Percentiles rank a stretch among this genome's conserved stretches.
phyloP scores from a whole-genome alignment of 495 filamentous ascomycete species.

The Lophiostoma macrostomum region DNA sequence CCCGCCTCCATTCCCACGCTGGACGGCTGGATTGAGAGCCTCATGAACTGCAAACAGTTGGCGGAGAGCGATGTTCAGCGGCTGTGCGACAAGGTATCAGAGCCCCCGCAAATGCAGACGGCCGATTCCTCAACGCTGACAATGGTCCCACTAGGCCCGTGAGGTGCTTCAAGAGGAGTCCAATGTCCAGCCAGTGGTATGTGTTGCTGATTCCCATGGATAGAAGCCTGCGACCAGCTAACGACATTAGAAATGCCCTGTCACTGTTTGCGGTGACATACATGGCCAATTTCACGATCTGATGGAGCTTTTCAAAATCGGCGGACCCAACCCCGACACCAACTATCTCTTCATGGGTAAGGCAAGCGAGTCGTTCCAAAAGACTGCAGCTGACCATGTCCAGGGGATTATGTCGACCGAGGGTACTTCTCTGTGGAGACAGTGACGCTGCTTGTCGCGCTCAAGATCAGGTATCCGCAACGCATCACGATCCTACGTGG shows the following conservation, averaged over 20 bases:
- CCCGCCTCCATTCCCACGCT: conserved; percentile 86
- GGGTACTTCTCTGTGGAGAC: conserved; percentile 98
- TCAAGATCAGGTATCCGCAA: conserved; percentile 97
- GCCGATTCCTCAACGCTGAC: conserved; percentile 31
- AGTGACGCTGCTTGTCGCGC: conserved; percentile 87
- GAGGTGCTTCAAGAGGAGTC: conserved; percentile 96
- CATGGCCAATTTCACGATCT: conserved; percentile 96
- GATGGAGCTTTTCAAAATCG: conserved; percentile 97
- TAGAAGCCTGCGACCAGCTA: no score
- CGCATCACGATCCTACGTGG: conserved; percentile 96
- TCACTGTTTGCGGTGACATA: conserved; percentile 48
- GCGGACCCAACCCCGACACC: conserved; percentile 92
- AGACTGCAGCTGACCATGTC: conserved; percentile 5
- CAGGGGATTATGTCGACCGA: conserved; percentile 94
- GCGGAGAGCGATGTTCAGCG: conserved; percentile 91
- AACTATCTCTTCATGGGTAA: conserved; percentile 81
- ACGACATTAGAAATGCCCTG: conserved; percentile 46
- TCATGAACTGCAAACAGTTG: conserved; percentile 99
- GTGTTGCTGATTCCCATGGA: no score
- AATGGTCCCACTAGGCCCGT: conserved; percentile 61
- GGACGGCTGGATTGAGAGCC: conserved; percentile 96
- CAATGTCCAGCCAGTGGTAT: conserved; percentile 97
- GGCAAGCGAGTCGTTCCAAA: neutral
- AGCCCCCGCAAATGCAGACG: neutral
- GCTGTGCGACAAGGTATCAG: conserved; percentile 91